These are phyloP conservation scores for Pyrenochaeta sp. DNA, from an alignment of 2,329 filamentous ascomycete genomes.

Conservation along the genomic window DNA sequence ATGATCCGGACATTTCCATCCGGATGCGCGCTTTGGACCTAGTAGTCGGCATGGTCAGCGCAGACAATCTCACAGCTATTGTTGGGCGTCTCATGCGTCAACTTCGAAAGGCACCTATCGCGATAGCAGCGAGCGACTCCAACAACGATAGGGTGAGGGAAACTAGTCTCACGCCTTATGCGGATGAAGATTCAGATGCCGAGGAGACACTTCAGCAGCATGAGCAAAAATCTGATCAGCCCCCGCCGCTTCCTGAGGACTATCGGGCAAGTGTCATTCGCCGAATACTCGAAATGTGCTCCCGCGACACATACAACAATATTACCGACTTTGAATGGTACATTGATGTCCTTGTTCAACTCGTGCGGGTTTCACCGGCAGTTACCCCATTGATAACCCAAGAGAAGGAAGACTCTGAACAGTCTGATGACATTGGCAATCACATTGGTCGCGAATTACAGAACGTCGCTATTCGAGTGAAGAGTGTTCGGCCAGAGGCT, in stretches of 20 bases:
- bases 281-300: constrained; percentile 87
- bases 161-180: constrained; percentile 55
- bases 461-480: constrained; percentile 91
- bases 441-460: constrained; percentile 84
- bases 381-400: constrained; percentile 37
- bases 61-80: constrained; percentile 82
- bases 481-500: constrained; percentile 79
- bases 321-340: constrained; percentile 97
- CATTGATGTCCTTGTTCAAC: constrained; percentile 84
- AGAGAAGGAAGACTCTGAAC: constrained; percentile 36
- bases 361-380: constrained; percentile 74
- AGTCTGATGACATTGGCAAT: constrained; percentile 62
- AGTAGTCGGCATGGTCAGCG: constrained; percentile 91
- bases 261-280: constrained; percentile 85
- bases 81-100: constrained; percentile 89
- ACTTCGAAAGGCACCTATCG: constrained; percentile 70
- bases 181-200: constrained; percentile 64
- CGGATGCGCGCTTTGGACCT: constrained; percentile 90
- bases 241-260: constrained; percentile 78
- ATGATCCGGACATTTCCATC: constrained; percentile 95
- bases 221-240: constrained; percentile 56
- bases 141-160: constrained; percentile 56
- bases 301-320: constrained; percentile 84
- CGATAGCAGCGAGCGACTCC: constrained; percentile 55
- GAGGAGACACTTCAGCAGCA: constrained; percentile 62